Conservation (phyloP, 1,284 basidiomycete species). For the Moniliella sp. region DNA sequence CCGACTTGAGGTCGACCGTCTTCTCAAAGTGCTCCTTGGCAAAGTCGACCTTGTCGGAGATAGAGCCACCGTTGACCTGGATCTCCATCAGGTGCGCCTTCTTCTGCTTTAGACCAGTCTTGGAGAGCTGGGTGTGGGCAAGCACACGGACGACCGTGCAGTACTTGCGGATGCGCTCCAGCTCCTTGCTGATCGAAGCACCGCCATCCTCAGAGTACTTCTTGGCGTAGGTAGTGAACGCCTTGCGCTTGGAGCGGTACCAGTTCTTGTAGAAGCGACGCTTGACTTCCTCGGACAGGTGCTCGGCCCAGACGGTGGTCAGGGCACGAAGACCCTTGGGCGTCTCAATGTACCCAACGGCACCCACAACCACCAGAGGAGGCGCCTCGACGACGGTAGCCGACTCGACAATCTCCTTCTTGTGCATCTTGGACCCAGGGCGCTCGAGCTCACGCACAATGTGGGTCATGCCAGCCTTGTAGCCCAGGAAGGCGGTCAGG, state of each 20-base stretch:
- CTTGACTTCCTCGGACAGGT: conserved; percentile 63
- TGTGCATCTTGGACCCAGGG: conserved; percentile 50
- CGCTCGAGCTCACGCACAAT: conserved; percentile 96
- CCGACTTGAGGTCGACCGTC: conserved; percentile 58
- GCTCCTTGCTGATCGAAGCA: conserved; percentile 76
- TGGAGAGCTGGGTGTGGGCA: conserved; percentile 80
- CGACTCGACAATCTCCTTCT: conserved; percentile 84
- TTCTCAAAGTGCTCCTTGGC: conserved; percentile 92
- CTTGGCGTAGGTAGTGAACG: conserved; percentile 93
- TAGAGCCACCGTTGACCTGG: conserved; percentile 90
- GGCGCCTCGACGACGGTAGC: conserved; percentile 91
- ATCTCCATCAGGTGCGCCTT: conserved; percentile 99
- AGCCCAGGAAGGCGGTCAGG: conserved; percentile 92
- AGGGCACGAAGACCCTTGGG: conserved; percentile 82
- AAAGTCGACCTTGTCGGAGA: conserved; percentile 96
- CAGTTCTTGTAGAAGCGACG: conserved; percentile 99
- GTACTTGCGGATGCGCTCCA: conserved; percentile 99
- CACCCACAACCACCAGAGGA: conserved; percentile 87
- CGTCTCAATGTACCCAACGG: conserved; percentile 98
- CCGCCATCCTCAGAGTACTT: conserved; percentile 90
- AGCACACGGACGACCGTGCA: conserved; percentile 98
- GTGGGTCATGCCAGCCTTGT: conserved; percentile 99
- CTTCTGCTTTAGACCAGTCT: conserved; percentile 95
- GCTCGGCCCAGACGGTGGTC: conserved; percentile 49
- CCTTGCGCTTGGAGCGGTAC: conserved; percentile 99